Base-by-base conservation (phyloP, 805 yeast genomes). In the Wickerhamiella alocasiicola region DNA sequence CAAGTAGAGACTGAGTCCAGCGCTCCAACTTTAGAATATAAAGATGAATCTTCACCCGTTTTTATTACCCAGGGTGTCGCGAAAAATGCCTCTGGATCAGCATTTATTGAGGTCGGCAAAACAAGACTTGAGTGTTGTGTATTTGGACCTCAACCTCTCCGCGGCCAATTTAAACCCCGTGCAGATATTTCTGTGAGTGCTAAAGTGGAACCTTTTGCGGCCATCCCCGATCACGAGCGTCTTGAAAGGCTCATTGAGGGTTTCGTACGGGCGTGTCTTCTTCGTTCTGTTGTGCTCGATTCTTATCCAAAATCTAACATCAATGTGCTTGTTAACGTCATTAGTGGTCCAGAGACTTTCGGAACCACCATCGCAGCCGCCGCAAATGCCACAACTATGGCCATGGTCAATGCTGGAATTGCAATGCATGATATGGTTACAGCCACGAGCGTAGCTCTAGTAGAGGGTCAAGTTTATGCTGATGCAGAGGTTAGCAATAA, bases 231-330 rank as follows among this genome's bases (percentile, higher is more conserved):
- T 46, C 46, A 48, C 9, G 54, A 57, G 49, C 61, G 44, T 20
- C 41, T 49, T 20, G 55, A 53, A 72, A 70, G 58, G 66, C 72
- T 56, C 56, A 72, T 56, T 11, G 53, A 61, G n/a, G 64, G 70
- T 13, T 73, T 67, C 44, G 57, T 77, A 6, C 69, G 70, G 41
- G 64, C 76, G 3, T 59, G 77, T 30, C 53, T 76, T 13, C 55
- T 67, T 18, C 71, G 78, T 6, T 59, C 76, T 1, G 65, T 81
- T 2, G 49, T 78, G 15, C 62, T 83, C 25, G 72, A 72, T 11
- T 76, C 77, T 46, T 91, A 91, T 57, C 96, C 97, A 4, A 88
- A 88, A 59, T 81, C 95, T 2, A 76, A 87, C 15, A 82, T 88
- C 43, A 91, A 79, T 53, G 70, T 88, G 12, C 78, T 77, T 46